Conservation (phyloP, 768 basidiomycete species). For the Hebeloma cylindrosporum region DNA sequence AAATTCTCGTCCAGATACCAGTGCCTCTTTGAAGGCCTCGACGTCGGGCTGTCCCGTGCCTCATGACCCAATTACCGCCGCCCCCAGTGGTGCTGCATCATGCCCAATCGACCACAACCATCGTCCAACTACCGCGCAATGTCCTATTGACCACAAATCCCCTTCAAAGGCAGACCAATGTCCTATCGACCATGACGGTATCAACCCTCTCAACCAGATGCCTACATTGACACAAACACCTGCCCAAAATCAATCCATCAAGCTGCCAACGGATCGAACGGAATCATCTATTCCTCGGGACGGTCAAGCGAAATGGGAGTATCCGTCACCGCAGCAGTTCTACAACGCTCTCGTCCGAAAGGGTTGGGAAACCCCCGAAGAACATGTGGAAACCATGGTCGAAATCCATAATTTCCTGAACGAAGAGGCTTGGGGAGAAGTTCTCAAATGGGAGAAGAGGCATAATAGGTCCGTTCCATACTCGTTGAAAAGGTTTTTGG, state of each 20-base stretch:
- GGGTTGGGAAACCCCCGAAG: constrained; percentile 96
- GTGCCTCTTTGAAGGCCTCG: constrained; percentile 14
- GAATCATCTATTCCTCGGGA: constrained; percentile 86
- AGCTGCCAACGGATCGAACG: constrained; percentile 72
- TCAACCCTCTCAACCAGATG: constrained; percentile 86
- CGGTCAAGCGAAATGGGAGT: constrained; percentile 72
- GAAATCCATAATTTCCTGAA: constrained; percentile 98
- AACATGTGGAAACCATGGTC: constrained; percentile 96
- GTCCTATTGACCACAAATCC: constrained; percentile 43
- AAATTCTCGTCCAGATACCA: constrained; percentile 35
- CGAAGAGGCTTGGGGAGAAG: constrained; percentile 95
- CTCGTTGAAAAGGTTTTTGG: neutral
- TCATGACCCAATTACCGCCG: too few species aligned
- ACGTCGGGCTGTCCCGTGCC: constrained; percentile 41
- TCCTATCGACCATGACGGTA: constrained; percentile 57
- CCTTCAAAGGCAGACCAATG: constrained; percentile 49
- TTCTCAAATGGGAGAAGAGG: constrained; percentile 87
- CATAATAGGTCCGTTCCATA: constrained; percentile 49
- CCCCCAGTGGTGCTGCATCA: constrained; percentile 28
- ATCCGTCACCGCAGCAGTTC: constrained; percentile 96
- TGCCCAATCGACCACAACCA: constrained; percentile 40
- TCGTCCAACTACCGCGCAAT: constrained; percentile 29
- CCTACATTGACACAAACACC: constrained; percentile 75
- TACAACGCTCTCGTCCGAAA: constrained; percentile 96
- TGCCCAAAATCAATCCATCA: constrained; percentile 51